Evolutionary conservation across 495 filamentous ascomycete genomes (phyloP).

Genomic region (Lentithecium fluviatile): DNA sequence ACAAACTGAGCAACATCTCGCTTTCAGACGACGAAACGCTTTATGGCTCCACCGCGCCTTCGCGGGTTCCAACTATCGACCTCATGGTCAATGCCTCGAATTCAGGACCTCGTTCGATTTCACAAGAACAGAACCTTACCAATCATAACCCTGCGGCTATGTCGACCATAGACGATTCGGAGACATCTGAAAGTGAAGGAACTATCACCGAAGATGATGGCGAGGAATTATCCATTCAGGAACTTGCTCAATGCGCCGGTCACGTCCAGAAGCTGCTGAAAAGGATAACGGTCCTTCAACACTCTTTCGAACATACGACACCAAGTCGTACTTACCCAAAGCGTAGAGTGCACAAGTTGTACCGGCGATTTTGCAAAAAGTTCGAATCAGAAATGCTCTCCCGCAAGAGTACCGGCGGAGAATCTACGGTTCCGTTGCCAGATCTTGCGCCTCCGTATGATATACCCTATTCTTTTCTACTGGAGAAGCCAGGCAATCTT

Average conservation of each 20-base stretch:
- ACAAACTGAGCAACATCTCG: conserved; percentile 15
- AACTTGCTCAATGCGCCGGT: conserved; percentile 20
- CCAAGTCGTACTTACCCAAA: neutral
- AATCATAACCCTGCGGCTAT: neutral
- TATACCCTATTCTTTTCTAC: too few species aligned
- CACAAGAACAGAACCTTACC: neutral
- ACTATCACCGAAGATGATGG: conserved; percentile 10
- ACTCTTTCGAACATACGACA: neutral
- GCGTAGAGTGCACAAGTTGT: conserved; percentile 16
- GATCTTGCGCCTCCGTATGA: neutral
- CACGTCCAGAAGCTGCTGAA: conserved; percentile 29
- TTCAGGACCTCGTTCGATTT: neutral
- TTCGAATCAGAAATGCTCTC: conserved; percentile 12
- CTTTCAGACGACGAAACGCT: conserved; percentile 27
- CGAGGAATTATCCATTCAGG: conserved; percentile 8
- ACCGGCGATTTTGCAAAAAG: conserved; percentile 24
- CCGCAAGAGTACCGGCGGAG: too few species aligned
- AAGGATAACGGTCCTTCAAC: conserved; percentile 13
- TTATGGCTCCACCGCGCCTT: conserved; percentile 9
- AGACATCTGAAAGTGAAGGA: conserved; percentile 20
- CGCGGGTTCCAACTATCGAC: conserved; percentile 11
- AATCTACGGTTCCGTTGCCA: conserved; percentile 1
- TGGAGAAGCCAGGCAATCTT: too few species aligned
- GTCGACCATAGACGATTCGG: conserved; percentile 15
- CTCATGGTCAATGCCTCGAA: neutral